Evolutionary conservation across 1,284 basidiomycete species (phyloP).

Genomic region (Xanthoconium separans): DNA sequence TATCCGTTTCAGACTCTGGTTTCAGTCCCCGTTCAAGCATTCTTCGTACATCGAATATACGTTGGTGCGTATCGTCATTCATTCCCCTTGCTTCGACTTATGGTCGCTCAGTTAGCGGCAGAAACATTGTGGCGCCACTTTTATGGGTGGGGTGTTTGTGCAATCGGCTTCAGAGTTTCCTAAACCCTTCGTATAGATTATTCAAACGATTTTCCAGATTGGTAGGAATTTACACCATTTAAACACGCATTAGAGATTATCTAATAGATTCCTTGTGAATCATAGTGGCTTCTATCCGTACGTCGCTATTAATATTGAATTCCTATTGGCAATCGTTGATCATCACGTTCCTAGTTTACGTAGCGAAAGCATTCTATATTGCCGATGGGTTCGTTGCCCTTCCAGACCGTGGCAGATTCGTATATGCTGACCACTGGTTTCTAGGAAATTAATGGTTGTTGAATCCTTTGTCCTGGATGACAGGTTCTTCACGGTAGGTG

Average conservation of each 20-base stretch:
- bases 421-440: background rate
- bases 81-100: background rate
- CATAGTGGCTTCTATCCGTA: background rate
- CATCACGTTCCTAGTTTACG: conserved; percentile 2
- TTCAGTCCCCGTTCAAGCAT: background rate
- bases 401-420: background rate
- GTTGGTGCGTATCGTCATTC: background rate
- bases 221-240: conserved; percentile 3
- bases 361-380: background rate
- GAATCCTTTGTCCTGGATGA: background rate
- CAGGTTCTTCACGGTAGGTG: background rate
- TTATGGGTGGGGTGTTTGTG: conserved; percentile 6
- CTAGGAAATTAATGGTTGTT: background rate
- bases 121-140: background rate
- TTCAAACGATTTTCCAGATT: conserved; percentile 1
- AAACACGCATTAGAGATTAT: background rate
- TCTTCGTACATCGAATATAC: background rate
- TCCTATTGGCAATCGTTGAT: background rate
- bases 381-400: conserved; percentile 6
- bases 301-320: background rate
- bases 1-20: background rate
- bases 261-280: background rate
- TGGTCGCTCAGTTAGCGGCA: conserved; percentile 6
- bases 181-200: background rate
- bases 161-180: background rate